phyloP scores from a whole-genome alignment of 805 yeast species.

The Starmerella vaccinii region DNA sequence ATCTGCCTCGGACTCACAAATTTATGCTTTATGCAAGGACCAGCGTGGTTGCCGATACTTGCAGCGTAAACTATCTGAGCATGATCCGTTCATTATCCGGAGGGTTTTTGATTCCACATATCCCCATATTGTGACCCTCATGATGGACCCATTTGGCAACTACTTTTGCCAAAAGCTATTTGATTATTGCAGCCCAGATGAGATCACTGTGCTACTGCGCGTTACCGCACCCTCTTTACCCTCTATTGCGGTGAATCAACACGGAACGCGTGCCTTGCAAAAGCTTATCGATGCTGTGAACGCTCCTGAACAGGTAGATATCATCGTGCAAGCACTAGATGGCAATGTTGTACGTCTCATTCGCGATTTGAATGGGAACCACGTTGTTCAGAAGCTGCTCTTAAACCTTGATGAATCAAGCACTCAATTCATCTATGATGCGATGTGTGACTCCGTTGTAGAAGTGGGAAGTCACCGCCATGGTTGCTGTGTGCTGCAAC shows the following conservation, averaged over 20 bases:
- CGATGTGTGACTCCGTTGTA: conserved; percentile 61
- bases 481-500: conserved; percentile 93
- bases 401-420: conserved; percentile 59
- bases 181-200: conserved; percentile 60
- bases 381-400: conserved; percentile 86
- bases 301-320: conserved; percentile 58
- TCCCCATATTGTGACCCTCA: conserved; percentile 68
- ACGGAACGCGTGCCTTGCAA: conserved; percentile 93
- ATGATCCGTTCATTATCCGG: conserved; percentile 27
- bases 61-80: conserved; percentile 69
- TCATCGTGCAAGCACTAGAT: conserved; percentile 49
- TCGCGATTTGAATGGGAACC: conserved; percentile 90
- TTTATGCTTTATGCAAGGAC: conserved; percentile 77
- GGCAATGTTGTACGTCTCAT: conserved; percentile 70
- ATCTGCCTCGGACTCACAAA: conserved; percentile 35
- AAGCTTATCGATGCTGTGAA: conserved; percentile 75
- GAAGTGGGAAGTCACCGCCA: conserved; percentile 91
- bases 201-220: conserved; percentile 57
- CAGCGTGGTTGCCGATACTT: conserved; percentile 94
- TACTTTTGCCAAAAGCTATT: conserved; percentile 83
- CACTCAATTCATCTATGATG: conserved; percentile 80
- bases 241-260: conserved; percentile 79
- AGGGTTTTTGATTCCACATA: conserved; percentile 73
- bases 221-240: conserved; percentile 66
- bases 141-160: conserved; percentile 96